Percentiles rank a stretch among this genome's conserved stretches.
These are phyloP conservation scores for Aspergillus texensis DNA, from an alignment of 2,329 filamentous ascomycete species.

Conservation along the genomic window DNA sequence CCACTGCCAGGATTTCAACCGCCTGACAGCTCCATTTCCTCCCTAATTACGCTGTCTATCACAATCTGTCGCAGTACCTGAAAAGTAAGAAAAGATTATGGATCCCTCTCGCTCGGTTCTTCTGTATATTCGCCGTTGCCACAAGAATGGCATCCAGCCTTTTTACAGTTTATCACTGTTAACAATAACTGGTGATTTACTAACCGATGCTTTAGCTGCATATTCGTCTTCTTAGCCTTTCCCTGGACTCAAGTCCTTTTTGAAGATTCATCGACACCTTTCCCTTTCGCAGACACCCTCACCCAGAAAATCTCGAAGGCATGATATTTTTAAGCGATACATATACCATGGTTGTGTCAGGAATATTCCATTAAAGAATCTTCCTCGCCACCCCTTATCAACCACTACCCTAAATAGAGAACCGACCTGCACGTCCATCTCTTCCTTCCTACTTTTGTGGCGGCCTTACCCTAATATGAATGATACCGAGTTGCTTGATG, in stretches of 20 bases:
- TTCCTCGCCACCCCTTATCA: slow-evolving; percentile 5
- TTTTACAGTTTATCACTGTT: background rate
- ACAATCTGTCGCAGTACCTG: background rate
- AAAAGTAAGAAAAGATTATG: background rate
- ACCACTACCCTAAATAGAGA: background rate
- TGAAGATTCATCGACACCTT: background rate
- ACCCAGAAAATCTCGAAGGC: background rate
- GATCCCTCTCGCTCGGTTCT: background rate
- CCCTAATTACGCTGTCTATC: slow-evolving; percentile 1
- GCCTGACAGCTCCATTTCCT: slow-evolving; percentile 9
- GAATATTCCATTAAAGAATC: background rate
- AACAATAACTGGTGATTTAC: background rate
- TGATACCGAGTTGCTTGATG: slow-evolving; percentile 44
- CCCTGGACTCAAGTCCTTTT: background rate
- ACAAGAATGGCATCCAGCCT: background rate
- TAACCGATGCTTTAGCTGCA: background rate
- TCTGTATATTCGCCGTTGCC: slow-evolving; percentile 1
- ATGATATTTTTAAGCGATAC: background rate
- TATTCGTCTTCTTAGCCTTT: background rate
- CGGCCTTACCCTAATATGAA: slow-evolving; percentile 33
- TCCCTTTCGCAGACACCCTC: background rate
- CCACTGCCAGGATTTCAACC: background rate
- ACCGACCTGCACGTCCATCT: background rate
- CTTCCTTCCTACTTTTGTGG: background rate
- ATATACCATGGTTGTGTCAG: slow-evolving; percentile 9